Evolutionary conservation across 768 basidiomycete species (phyloP), one percentile per base, ranked within the genome.

Genomic region (Cubamyces lactineus): DNA sequence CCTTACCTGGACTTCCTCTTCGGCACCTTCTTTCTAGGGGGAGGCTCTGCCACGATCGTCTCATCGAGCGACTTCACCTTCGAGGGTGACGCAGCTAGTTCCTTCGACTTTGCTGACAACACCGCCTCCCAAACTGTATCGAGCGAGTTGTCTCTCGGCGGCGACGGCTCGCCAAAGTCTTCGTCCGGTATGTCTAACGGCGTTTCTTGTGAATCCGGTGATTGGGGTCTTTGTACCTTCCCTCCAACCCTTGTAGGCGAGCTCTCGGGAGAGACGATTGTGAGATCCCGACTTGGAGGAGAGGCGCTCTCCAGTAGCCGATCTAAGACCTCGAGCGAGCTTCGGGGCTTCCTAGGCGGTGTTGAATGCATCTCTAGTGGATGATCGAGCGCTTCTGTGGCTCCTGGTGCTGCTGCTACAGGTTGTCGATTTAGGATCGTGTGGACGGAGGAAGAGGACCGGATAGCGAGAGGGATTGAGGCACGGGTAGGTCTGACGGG

Each of bases 1-100:
- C 40, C 84, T 64, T 75, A 89, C 88, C 86, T 84, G 41, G 88
- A 88, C 67, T 84, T 86, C 62, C 82, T 81, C 73, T 80, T 86
- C 74, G 81, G 84, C 48, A 84, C 61, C 34, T 79, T 79, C 61
- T 64, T 77, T 74, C 50, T 67, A 67, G 6, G 70, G 61, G 65
- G 63, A 52, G 57, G 62, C 59, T 61, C 60, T 13, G 57, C 41
- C 53, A 28, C 24, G 59, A 60, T 7, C 59, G 62, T 50, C 76
- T 79, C 65, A 70, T 86, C 87, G 21, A 90, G 78, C 21, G 88
- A 90, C 71, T 85, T 83, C 47, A 90, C 86, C 72, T 91, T 91
- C 30, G 85, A 81, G 53, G 84, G 84, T 67, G 86, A 81, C 66
- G 84, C 84, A 45, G 86, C 86, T 80, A 90, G 86, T 66, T 82